Evolutionary conservation across 345 rosid genomes (phyloP).

Genomic region (Heritiera fomes): DNA sequence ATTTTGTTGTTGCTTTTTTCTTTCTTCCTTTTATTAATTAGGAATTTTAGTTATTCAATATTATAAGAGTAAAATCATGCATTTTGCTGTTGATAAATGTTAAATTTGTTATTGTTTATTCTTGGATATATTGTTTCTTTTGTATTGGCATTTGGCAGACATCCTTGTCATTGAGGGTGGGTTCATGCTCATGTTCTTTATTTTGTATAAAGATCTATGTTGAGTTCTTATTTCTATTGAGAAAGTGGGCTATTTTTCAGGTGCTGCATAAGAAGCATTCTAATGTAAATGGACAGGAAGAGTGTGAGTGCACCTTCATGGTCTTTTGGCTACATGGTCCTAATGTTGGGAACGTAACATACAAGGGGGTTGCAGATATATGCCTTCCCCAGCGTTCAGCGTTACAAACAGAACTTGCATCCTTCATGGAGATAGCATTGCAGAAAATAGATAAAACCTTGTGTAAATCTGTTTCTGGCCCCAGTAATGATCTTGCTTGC

Average conservation of each 20-base stretch:
- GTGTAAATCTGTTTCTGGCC: neutral
- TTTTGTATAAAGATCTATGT: neutral
- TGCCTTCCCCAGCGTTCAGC: conserved; percentile 32
- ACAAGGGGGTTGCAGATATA: conserved; percentile 38
- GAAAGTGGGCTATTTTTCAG: conserved; percentile 24
- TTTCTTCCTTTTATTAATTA: too few relatives aligned
- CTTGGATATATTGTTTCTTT: neutral
- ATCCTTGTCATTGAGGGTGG: neutral
- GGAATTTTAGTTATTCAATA: neutral
- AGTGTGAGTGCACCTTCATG: conserved; percentile 42
- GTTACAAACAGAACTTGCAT: conserved; percentile 22
- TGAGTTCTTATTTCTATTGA: neutral
- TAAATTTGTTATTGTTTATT: neutral
- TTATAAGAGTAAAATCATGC: too few relatives aligned
- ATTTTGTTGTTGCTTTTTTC: neutral
- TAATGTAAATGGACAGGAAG: conserved; percentile 38
- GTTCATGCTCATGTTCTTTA: conserved; percentile 12
- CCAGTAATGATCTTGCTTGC: neutral
- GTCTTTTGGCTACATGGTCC: conserved; percentile 55
- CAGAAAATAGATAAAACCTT: conserved; percentile 19
- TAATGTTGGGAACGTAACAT: neutral
- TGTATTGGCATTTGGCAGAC: neutral
- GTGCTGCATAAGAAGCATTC: conserved; percentile 35
- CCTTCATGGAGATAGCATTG: conserved; percentile 29
- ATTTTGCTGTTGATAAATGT: neutral